phyloP scores from a whole-genome alignment of 345 rosid species.

The Hibiscus mutabilis region DNA sequence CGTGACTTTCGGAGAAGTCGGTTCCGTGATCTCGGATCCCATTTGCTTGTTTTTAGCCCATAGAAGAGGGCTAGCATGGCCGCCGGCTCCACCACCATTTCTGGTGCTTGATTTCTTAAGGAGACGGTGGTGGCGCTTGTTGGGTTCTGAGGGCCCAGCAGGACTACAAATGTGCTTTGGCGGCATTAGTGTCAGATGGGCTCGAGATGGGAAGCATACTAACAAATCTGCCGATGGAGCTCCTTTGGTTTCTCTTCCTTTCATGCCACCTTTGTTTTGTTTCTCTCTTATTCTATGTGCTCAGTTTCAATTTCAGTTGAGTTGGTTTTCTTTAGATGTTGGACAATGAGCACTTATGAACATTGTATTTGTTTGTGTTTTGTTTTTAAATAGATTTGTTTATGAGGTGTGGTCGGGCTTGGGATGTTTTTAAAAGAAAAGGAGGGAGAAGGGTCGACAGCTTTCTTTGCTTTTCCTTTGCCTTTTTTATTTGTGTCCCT shows the following conservation, averaged over 20 bases:
- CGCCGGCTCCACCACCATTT: slow-evolving; percentile 23
- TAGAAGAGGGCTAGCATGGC: slow-evolving; percentile 48
- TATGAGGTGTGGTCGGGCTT: slow-evolving; percentile 12
- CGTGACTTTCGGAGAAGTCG: slow-evolving; percentile 84
- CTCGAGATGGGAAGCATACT: slow-evolving; percentile 82
- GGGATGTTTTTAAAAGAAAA: slow-evolving; percentile 21
- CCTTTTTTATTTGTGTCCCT: slow-evolving; percentile 2
- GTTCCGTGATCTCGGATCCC: slow-evolving; percentile 50
- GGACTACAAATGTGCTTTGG: slow-evolving; percentile 75
- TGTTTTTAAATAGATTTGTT: not conserved
- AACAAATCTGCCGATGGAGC: slow-evolving; percentile 66
- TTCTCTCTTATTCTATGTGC: not conserved
- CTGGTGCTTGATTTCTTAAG: slow-evolving; percentile 33
- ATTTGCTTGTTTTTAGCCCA: slow-evolving; percentile 57
- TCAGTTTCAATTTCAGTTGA: not conserved
- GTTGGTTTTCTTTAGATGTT: not conserved
- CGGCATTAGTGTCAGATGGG: slow-evolving; percentile 47
- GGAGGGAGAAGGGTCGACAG: slow-evolving; percentile 25
- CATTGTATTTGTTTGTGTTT: not conserved
- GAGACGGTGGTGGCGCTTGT: slow-evolving; percentile 30
- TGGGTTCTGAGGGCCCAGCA: slow-evolving; percentile 39
- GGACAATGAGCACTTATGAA: not conserved
- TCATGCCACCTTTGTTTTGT: slow-evolving; percentile 29
- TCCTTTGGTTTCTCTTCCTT: slow-evolving; percentile 54
- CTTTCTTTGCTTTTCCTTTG: slow-evolving; percentile 13